phyloP scores from a whole-genome alignment of 2,329 filamentous ascomycete species.

The Pestalotiopsis sp. region DNA sequence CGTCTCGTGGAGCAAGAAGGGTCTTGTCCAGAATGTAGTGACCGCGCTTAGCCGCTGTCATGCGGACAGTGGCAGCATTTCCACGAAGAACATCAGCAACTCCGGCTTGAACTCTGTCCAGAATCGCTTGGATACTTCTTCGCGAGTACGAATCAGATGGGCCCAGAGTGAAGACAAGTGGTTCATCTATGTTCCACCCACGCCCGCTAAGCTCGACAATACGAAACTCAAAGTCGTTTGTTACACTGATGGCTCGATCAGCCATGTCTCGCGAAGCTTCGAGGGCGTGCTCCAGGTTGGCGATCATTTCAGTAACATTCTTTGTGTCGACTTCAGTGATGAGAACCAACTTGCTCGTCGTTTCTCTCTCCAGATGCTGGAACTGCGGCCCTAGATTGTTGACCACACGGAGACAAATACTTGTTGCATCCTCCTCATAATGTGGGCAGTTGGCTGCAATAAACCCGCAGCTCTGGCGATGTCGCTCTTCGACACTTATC shows the following conservation, averaged over 20 bases:
- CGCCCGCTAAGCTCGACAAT: slow-evolving; percentile 48
- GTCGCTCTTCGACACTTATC: slow-evolving; percentile 41
- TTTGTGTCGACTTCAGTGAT: slow-evolving; percentile 44
- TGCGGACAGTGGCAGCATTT: slow-evolving; percentile 47
- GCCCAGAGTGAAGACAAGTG: slow-evolving; percentile 46
- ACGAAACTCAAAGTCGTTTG: slow-evolving; percentile 52
- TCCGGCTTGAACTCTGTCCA: slow-evolving; percentile 54
- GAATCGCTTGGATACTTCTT: slow-evolving; percentile 48
- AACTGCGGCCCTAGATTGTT: slow-evolving; percentile 55
- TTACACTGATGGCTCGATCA: slow-evolving; percentile 42
- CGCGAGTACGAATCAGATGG: slow-evolving; percentile 44
- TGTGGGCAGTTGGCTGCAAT: slow-evolving; percentile 38
- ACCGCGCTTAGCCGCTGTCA: slow-evolving; percentile 54
- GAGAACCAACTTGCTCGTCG: slow-evolving; percentile 46
- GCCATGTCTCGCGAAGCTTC: slow-evolving; percentile 39
- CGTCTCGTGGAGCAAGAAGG: slow-evolving; percentile 39
- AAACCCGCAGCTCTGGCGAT: slow-evolving; percentile 37
- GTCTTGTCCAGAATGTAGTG: slow-evolving; percentile 55
- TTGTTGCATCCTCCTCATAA: slow-evolving; percentile 45
- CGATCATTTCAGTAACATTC: slow-evolving; percentile 48
- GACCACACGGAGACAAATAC: slow-evolving; percentile 46
- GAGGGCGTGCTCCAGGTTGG: slow-evolving; percentile 40
- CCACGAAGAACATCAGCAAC: slow-evolving; percentile 50
- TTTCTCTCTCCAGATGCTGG: slow-evolving; percentile 43
- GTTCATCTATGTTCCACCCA: slow-evolving; percentile 49